Percentiles rank a stretch among this genome's conserved stretches.
These are phyloP conservation scores for Zygosaccharomyces sapae DNA, from an alignment of 1,139 yeast genomes.

Conservation along the genomic window DNA sequence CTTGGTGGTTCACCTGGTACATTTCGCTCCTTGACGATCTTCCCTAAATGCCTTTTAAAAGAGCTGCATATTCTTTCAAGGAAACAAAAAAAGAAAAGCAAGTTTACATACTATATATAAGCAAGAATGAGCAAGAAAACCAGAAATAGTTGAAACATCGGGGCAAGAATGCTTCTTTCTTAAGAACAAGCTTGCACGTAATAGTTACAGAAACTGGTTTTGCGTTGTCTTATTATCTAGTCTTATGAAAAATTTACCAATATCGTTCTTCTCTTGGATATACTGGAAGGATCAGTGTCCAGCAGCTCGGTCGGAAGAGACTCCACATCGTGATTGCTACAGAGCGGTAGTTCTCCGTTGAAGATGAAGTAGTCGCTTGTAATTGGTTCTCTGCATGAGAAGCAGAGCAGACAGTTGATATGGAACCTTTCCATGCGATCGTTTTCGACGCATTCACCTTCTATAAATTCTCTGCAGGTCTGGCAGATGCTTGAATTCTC, in stretches of 20 bases:
- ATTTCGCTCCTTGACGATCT: slow-evolving; percentile 7
- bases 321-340: slow-evolving; percentile 31
- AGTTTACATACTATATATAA: neutral
- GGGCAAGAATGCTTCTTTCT: too few relatives aligned
- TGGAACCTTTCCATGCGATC: slow-evolving; percentile 67
- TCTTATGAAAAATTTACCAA: slow-evolving; percentile 18
- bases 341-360: slow-evolving; percentile 30
- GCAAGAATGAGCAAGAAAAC: neutral
- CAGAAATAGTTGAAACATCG: too few relatives aligned
- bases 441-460: slow-evolving; percentile 85
- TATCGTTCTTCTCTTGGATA: slow-evolving; percentile 29
- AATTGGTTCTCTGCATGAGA: slow-evolving; percentile 47
- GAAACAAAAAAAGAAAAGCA: neutral
- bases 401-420: slow-evolving; percentile 56
- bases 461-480: slow-evolving; percentile 70
- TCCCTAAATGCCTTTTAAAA: slow-evolving; percentile 3
- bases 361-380: slow-evolving; percentile 48
- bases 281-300: slow-evolving; percentile 13
- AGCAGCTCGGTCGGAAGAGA: slow-evolving; percentile 17
- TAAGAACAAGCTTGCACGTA: too few relatives aligned
- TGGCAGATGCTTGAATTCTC: slow-evolving; percentile 72
- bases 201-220: too few relatives aligned
- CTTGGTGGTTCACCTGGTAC: slow-evolving; percentile 1
- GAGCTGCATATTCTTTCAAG: slow-evolving; percentile 2
- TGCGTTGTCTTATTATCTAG: too few relatives aligned